Percentiles rank a stretch among this genome's conserved stretches.
These are phyloP conservation scores for Myxozyma udenii DNA, from an alignment of 805 yeast species.

Conservation along the genomic window DNA sequence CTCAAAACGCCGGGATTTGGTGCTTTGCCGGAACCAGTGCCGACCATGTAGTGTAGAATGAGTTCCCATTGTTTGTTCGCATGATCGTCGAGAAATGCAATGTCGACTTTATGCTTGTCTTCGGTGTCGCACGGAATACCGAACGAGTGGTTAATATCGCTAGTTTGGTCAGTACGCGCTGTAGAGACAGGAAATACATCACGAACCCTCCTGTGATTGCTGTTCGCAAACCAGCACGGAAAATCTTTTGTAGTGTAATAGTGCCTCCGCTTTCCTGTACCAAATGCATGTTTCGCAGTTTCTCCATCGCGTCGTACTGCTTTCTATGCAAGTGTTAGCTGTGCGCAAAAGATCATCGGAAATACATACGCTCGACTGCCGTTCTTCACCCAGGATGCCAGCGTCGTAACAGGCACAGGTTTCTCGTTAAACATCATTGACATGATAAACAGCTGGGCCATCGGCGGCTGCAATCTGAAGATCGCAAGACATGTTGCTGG, in stretches of 20 bases:
- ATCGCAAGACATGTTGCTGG: slow-evolving; percentile 95
- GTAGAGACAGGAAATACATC: neutral
- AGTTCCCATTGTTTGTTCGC: slow-evolving; percentile 92
- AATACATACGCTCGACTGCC: slow-evolving; percentile 45
- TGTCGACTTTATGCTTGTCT: slow-evolving; percentile 56
- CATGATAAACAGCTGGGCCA: slow-evolving; percentile 87
- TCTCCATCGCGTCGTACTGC: slow-evolving; percentile 74
- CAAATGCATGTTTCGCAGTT: slow-evolving; percentile 71
- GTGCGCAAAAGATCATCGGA: slow-evolving; percentile 20
- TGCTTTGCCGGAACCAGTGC: slow-evolving; percentile 65
- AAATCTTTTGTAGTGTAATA: slow-evolving; percentile 64
- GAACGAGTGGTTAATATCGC: slow-evolving; percentile 59
- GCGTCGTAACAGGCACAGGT: slow-evolving; percentile 61
- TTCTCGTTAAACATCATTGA: slow-evolving; percentile 78
- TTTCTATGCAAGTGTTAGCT: slow-evolving; percentile 37
- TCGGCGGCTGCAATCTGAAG: slow-evolving; percentile 80
- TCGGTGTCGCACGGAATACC: slow-evolving; percentile 64
- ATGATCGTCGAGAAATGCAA: slow-evolving; percentile 69
- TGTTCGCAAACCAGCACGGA: slow-evolving; percentile 68
- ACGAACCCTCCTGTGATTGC: slow-evolving; percentile 76
- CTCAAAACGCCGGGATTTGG: slow-evolving; percentile 83
- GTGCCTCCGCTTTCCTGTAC: slow-evolving; percentile 55
- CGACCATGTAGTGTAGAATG: slow-evolving; percentile 95
- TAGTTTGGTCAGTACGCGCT: neutral
- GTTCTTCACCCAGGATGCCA: slow-evolving; percentile 73